Conservation (phyloP, 208 protist species). For the Leishmania major region DNA sequence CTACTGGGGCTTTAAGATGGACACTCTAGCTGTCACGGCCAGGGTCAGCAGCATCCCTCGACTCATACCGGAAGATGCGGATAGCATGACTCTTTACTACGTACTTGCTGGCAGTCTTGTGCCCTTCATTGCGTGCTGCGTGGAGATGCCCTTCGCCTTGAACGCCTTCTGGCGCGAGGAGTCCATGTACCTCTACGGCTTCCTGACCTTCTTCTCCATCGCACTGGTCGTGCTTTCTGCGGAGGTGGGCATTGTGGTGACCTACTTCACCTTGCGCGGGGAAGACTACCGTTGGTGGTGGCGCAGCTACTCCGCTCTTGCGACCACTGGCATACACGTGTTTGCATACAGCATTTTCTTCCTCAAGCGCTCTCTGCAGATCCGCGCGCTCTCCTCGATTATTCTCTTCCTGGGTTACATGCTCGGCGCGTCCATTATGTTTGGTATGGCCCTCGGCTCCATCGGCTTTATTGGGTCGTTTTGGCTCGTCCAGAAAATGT, state of each 20-base stretch:
- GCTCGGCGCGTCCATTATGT: conserved; percentile 56
- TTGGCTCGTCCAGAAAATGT: conserved; percentile 79
- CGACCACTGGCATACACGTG: conserved; percentile 84
- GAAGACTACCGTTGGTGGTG: conserved; percentile 99
- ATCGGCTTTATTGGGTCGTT: conserved; percentile 76
- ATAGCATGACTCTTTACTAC: conserved; percentile 37
- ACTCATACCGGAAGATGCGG: conserved; percentile 83
- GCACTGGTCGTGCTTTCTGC: conserved; percentile 94
- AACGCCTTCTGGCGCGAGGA: conserved; percentile 91
- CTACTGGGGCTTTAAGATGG: conserved; percentile 90
- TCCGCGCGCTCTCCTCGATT: conserved; percentile 57
- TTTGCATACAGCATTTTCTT: conserved; percentile 95
- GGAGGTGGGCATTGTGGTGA: conserved; percentile 97
- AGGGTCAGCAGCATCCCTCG: conserved; percentile 95
- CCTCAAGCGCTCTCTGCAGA: conserved; percentile 75
- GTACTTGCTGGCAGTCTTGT: conserved; percentile 75
- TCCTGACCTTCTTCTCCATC: conserved; percentile 93
- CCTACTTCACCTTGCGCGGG: conserved; percentile 95
- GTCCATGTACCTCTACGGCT: conserved; percentile 96
- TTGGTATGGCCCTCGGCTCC: conserved; percentile 66
- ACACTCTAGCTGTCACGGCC: conserved; percentile 61
- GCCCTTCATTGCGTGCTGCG: conserved; percentile 97
- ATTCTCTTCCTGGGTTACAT: conserved; percentile 84
- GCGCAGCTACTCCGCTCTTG: conserved; percentile 90
- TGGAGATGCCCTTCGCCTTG: conserved; percentile 97